Percentiles rank a stretch among this genome's conserved stretches.
Conservation (phyloP, 2,329 filamentous ascomycete genomes). For the Xylariaceae sp. region DNA sequence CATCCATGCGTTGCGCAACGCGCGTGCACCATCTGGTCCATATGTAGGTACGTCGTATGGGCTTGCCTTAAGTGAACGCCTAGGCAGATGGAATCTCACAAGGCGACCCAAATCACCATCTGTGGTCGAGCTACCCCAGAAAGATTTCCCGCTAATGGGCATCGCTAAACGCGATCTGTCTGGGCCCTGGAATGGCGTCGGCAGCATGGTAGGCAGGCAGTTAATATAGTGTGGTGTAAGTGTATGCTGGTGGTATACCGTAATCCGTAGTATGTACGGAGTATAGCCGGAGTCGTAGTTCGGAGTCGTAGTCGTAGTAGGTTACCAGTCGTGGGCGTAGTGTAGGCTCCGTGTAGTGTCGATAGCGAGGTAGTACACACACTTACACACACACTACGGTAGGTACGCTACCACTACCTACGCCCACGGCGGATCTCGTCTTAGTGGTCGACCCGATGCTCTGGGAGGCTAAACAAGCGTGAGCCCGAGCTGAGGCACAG, state of each 20-base stretch:
- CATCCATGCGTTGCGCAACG: no score
- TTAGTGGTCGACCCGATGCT: constrained; percentile 27
- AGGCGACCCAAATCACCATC: not conserved
- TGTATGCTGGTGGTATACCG: not conserved
- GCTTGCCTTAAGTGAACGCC: not conserved
- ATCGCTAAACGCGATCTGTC: constrained; percentile 30
- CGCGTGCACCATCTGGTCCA: no score
- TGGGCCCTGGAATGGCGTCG: constrained; percentile 32
- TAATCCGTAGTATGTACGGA: no score
- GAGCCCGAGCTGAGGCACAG: constrained; percentile 26
- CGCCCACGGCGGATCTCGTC: constrained; percentile 23
- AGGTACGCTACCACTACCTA: not conserved
- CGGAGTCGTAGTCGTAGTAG: no score
- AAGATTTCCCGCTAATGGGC: constrained; percentile 33
- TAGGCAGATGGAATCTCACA: not conserved
- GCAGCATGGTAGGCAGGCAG: constrained; percentile 20
- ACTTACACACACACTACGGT: constrained; percentile 2
- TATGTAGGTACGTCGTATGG: no score
- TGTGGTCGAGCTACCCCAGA: constrained; percentile 31
- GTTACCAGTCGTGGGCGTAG: not conserved
- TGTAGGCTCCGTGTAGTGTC: not conserved
- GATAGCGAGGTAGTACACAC: not conserved
- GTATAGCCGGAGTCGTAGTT: no score
- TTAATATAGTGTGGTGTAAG: constrained; percentile 1
- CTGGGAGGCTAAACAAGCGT: constrained; percentile 35